These are phyloP conservation scores for Penicillium hordei DNA, from an alignment of 2,329 filamentous ascomycete genomes.

Conservation along the genomic window DNA sequence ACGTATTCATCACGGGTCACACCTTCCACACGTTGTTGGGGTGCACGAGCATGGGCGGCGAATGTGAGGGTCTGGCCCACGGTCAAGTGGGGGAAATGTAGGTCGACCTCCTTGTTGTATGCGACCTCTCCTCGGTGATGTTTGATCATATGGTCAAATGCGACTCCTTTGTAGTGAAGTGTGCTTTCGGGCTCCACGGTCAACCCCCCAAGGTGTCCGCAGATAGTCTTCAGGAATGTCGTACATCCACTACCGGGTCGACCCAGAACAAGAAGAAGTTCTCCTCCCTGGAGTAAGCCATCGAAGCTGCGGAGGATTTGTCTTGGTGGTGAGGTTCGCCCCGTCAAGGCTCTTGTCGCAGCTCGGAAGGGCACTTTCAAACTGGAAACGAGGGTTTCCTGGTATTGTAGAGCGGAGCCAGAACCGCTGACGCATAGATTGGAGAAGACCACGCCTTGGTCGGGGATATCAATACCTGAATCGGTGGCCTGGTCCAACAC, in stretches of 20 bases:
- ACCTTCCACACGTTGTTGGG: slow-evolving; percentile 22
- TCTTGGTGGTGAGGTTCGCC: slow-evolving; percentile 35
- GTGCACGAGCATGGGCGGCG: slow-evolving; percentile 61
- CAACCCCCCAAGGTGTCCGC: slow-evolving; percentile 38
- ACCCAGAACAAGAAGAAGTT: slow-evolving; percentile 53
- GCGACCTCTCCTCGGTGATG: slow-evolving; percentile 12
- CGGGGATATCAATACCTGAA: slow-evolving; percentile 22
- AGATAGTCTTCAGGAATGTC: slow-evolving; percentile 54
- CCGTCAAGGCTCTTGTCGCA: slow-evolving; percentile 8
- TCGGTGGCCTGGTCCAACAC: slow-evolving; percentile 22
- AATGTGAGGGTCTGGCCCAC: slow-evolving; percentile 76
- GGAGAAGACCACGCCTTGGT: slow-evolving; percentile 28
- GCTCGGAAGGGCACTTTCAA: slow-evolving; percentile 37
- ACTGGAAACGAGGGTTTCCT: slow-evolving; percentile 27
- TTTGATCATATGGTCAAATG: slow-evolving; percentile 7
- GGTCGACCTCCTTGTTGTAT: slow-evolving; percentile 14
- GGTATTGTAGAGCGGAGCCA: slow-evolving; percentile 25
- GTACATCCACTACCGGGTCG: slow-evolving; percentile 52
- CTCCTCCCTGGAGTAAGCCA: slow-evolving; percentile 39
- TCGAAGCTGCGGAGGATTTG: slow-evolving; percentile 23
- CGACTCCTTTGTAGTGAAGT: slow-evolving; percentile 12
- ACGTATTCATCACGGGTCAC: slow-evolving; percentile 36
- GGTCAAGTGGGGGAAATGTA: slow-evolving; percentile 59
- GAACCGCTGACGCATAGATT: slow-evolving; percentile 28
- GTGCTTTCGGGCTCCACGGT: slow-evolving; percentile 1